phyloP scores from a whole-genome alignment of 306 rosid species.

The Begonia peltatifolia region DNA sequence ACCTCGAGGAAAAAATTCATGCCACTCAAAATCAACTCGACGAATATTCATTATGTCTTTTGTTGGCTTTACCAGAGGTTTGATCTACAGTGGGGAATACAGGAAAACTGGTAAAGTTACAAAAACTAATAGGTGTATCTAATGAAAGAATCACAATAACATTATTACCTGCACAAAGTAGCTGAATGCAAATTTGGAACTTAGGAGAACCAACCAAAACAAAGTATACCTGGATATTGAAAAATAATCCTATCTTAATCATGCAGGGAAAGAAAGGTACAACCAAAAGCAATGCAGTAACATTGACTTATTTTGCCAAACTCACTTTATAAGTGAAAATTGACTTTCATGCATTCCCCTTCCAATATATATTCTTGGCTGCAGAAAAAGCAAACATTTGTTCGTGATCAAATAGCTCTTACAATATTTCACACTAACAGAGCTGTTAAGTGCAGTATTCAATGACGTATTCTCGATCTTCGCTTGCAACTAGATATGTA shows the following conservation, averaged over 20 bases:
- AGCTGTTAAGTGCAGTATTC: too few relatives aligned
- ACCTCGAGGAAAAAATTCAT: slow-evolving; percentile 87
- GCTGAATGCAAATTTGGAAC: slow-evolving; percentile 66
- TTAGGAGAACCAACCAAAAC: slow-evolving; percentile 82
- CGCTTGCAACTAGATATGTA: too few relatives aligned
- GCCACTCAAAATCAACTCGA: slow-evolving; percentile 62
- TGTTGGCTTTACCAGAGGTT: slow-evolving; percentile 81
- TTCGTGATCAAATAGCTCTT: background rate
- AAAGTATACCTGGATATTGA: slow-evolving; percentile 70
- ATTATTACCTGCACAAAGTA: slow-evolving; percentile 61
- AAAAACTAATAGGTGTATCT: too few relatives aligned
- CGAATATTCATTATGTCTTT: slow-evolving; percentile 67
- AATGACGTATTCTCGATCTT: too few relatives aligned
- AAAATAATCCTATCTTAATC: slow-evolving; percentile 13
- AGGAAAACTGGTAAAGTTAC: background rate
- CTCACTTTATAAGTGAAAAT: slow-evolving; percentile 84
- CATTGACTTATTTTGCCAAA: slow-evolving; percentile 9
- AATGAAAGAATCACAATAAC: too few relatives aligned
- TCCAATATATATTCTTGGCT: slow-evolving; percentile 92
- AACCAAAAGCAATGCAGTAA: slow-evolving; percentile 1
- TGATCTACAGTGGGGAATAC: slow-evolving; percentile 33
- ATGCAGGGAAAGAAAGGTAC: background rate
- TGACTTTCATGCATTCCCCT: slow-evolving; percentile 99
- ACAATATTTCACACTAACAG: too few relatives aligned
- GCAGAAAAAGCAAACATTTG: slow-evolving; percentile 19